Evolutionary conservation across 495 filamentous ascomycete species (phyloP).

Genomic region (Penicillium atrosanguineum): DNA sequence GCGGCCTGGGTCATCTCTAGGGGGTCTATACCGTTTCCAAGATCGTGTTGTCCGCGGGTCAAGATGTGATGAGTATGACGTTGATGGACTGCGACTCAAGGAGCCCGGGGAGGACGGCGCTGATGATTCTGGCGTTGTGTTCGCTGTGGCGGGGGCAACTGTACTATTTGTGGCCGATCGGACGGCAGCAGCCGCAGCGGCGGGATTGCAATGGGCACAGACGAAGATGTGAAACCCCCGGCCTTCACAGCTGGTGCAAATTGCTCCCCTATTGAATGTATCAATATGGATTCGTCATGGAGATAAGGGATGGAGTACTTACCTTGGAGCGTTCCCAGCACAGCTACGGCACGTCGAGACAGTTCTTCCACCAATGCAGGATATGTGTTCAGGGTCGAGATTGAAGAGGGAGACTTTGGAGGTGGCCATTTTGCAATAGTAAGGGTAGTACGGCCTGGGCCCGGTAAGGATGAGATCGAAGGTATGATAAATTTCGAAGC

Average conservation of each 20-base stretch:
- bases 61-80: slow-evolving; percentile 26
- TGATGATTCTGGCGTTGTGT: slow-evolving; percentile 26
- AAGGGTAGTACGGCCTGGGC: background rate
- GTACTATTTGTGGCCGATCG: slow-evolving; percentile 3
- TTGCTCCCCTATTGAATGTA: slow-evolving; percentile 20
- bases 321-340: slow-evolving; percentile 43
- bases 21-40: slow-evolving; percentile 7
- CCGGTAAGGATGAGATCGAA: background rate
- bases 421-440: slow-evolving; percentile 19
- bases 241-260: slow-evolving; percentile 34
- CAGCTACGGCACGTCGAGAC: slow-evolving; percentile 38
- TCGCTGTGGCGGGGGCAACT: slow-evolving; percentile 10
- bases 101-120: slow-evolving; percentile 29
- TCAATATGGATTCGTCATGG: background rate
- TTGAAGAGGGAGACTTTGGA: slow-evolving; percentile 16
- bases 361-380: slow-evolving; percentile 39
- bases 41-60: slow-evolving; percentile 11
- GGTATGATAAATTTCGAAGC: background rate
- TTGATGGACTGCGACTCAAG: slow-evolving; percentile 32
- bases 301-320: background rate
- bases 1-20: background rate
- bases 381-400: slow-evolving; percentile 36
- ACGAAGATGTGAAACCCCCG: slow-evolving; percentile 38
- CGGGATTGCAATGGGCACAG: slow-evolving; percentile 38
- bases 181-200: slow-evolving; percentile 16